A percentile compares a stretch with the other conserved stretches of the same genome.
These are phyloP conservation scores for Xylaria venustula DNA, from an alignment of 495 filamentous ascomycete species.

Conservation along the genomic window DNA sequence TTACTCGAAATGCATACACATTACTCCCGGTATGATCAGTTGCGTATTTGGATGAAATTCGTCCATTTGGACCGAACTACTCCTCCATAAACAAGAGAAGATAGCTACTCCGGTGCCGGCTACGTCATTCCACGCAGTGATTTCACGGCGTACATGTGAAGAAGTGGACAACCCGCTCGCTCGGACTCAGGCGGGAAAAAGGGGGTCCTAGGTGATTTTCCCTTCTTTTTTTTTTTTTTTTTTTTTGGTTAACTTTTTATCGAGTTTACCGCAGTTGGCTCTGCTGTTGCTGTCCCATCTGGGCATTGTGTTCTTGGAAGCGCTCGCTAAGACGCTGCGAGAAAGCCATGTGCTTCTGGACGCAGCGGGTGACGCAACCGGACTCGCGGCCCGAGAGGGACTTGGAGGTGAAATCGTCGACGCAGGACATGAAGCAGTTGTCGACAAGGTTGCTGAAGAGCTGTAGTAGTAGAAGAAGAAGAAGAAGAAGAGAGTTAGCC, in stretches of 20 bases:
- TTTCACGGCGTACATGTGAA: no score
- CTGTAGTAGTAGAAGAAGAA: constrained; percentile 42
- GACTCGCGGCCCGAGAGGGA: constrained; percentile 82
- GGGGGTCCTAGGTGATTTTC: neutral
- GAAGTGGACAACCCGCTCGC: no score
- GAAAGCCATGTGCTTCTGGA: constrained; percentile 90
- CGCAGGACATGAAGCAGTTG: constrained; percentile 92
- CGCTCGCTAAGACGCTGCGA: constrained; percentile 82
- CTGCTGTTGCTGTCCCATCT: constrained; percentile 70
- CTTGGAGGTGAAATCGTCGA: constrained; percentile 98
- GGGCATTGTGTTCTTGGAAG: constrained; percentile 91
- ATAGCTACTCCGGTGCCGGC: no score
- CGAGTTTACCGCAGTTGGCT: constrained; percentile 20
- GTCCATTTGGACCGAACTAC: no score
- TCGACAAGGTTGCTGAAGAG: constrained; percentile 97
- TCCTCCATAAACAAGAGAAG: no score
- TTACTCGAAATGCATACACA: neutral
- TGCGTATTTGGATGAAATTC: no score
- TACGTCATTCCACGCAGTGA: no score
- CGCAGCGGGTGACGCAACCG: constrained; percentile 86
- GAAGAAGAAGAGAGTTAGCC: no score
- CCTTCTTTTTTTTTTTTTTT: neutral
- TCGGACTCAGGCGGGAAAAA: neutral
- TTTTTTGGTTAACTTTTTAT: no score
- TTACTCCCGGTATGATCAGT: neutral